Conservation (phyloP, 1,139 yeast species). For the Yamadazyma taylorii region DNA sequence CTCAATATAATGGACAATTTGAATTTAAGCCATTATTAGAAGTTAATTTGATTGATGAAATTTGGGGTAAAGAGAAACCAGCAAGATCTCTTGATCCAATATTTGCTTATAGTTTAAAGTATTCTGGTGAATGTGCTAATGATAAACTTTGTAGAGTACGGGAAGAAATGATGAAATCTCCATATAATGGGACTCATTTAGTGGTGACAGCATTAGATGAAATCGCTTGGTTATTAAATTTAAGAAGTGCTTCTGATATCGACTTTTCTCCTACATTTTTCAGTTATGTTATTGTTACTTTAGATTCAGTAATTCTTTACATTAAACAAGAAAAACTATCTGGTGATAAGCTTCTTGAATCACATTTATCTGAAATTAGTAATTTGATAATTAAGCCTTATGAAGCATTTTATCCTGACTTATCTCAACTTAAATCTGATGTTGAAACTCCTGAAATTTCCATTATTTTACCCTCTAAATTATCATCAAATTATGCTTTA, state of each 20-base stretch:
- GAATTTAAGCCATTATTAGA: conserved; percentile 32
- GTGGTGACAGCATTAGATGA: conserved; percentile 51
- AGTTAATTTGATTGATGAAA: conserved; percentile 37
- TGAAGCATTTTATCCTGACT: conserved; percentile 31
- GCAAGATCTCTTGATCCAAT: conserved; percentile 36
- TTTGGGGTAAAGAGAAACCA: conserved; percentile 46
- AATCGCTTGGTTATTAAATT: conserved; percentile 55
- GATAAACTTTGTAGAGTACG: conserved; percentile 34
- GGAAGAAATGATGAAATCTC: conserved; percentile 18
- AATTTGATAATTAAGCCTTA: conserved; percentile 33
- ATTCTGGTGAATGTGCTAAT: conserved; percentile 43
- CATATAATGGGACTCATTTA: conserved; percentile 25
- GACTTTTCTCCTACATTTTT: conserved; percentile 54
- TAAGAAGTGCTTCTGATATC: conserved; percentile 45
- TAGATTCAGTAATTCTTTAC: conserved; percentile 33
- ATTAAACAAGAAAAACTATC: conserved; percentile 35
- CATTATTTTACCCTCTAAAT: conserved; percentile 34
- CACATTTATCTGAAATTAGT: conserved; percentile 25
- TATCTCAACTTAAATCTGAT: conserved; percentile 23
- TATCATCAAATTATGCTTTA: conserved; percentile 36
- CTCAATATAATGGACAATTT: conserved; percentile 22
- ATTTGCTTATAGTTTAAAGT: conserved; percentile 39
- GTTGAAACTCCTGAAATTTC: conserved; percentile 17
- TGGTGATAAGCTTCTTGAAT: conserved; percentile 14
- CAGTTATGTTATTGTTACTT: conserved; percentile 41